These are phyloP conservation scores for Exserohilum turcica DNA, from an alignment of 2,329 filamentous ascomycete genomes.

Conservation along the genomic window DNA sequence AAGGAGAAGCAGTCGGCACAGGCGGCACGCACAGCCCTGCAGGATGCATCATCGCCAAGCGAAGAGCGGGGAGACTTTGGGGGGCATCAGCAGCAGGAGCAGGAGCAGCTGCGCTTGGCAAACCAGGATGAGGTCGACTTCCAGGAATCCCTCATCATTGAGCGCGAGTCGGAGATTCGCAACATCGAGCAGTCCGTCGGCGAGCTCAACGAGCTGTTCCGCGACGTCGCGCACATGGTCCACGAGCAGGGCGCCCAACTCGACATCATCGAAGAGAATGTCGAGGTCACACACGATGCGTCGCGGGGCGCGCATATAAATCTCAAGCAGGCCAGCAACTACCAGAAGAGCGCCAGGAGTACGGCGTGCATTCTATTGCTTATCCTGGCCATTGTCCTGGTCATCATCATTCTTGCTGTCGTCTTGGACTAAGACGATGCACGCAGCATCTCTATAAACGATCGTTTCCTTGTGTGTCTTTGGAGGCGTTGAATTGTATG, in stretches of 20 bases:
- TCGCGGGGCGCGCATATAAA: conserved; percentile 86
- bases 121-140: conserved; percentile 96
- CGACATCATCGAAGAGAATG: conserved; percentile 85
- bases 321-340: conserved; percentile 80
- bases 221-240: conserved; percentile 97
- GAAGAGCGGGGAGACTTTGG: conserved; percentile 50
- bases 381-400: conserved; percentile 84
- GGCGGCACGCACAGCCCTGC: conserved; percentile 80
- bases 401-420: conserved; percentile 86
- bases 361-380: conserved; percentile 92
- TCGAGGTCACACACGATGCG: conserved; percentile 79
- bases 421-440: conserved; percentile 66
- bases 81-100: conserved; percentile 64
- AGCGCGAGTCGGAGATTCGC: conserved; percentile 94
- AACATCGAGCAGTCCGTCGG: conserved; percentile 97
- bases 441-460: background rate
- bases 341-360: conserved; percentile 93
- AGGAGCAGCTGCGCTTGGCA: conserved; percentile 77
- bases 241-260: conserved; percentile 89
- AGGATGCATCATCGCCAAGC: conserved; percentile 57
- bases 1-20: conserved; percentile 87
- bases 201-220: conserved; percentile 94
- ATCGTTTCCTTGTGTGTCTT: background rate
- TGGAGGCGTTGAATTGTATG: conserved; percentile 15
- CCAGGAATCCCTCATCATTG: conserved; percentile 91